These are phyloP conservation scores for Colletotrichum theobromicola DNA, from an alignment of 2,329 filamentous ascomycete genomes.

Conservation along the genomic window DNA sequence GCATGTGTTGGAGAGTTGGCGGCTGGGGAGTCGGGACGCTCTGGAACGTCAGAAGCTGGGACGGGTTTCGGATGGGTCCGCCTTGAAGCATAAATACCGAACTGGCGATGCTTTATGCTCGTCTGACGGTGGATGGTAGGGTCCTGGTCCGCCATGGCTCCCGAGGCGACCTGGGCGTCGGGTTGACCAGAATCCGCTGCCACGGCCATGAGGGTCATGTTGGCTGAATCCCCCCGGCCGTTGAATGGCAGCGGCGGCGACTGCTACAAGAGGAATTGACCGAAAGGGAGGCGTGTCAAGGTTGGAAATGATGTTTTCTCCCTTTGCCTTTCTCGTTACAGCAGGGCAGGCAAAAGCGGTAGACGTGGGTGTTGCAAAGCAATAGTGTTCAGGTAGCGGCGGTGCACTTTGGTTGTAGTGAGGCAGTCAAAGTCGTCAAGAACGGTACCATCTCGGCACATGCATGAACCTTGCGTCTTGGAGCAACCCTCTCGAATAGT, in stretches of 20 bases:
- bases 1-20: conserved; percentile 29
- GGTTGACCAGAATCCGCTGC: conserved; percentile 22
- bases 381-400: conserved; percentile 19
- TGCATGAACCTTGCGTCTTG: conserved; percentile 22
- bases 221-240: conserved; percentile 10
- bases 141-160: conserved; percentile 11
- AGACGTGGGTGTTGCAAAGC: conserved; percentile 20
- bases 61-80: conserved; percentile 20
- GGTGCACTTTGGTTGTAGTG: conserved; percentile 10
- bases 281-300: not conserved
- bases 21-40: conserved; percentile 18
- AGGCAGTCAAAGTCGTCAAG: conserved; percentile 14
- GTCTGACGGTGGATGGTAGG: conserved; percentile 9
- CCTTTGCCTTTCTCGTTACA: not conserved
- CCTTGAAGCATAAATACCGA: conserved; percentile 23
- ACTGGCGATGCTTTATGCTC: conserved; percentile 23
- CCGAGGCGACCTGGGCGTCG: conserved; percentile 3
- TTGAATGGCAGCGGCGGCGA: conserved; percentile 19
- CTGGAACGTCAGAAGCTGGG: conserved; percentile 21
- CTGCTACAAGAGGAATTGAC: not conserved
- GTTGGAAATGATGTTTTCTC: not conserved
- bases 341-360: conserved; percentile 9
- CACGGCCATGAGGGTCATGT: conserved; percentile 24
- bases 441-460: conserved; percentile 22
- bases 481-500: conserved; percentile 10